A percentile compares a stretch with the other conserved stretches of the same genome.
These are phyloP conservation scores for Tolypocladium cylindrosporum DNA, from an alignment of 2,329 filamentous ascomycete species.

Conservation along the genomic window DNA sequence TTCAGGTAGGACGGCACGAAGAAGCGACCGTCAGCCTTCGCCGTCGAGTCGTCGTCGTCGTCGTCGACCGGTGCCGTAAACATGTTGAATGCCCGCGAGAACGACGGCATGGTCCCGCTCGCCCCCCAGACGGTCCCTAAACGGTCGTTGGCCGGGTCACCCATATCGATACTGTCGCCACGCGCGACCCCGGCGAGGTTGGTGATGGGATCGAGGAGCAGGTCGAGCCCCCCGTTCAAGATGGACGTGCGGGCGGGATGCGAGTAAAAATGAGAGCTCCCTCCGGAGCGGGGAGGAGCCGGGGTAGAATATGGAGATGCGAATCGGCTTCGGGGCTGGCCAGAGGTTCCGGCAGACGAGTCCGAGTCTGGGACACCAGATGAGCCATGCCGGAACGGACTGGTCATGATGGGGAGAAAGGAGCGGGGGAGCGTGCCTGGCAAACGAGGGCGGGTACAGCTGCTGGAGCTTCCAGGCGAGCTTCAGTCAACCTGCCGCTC, in stretches of 20 bases:
- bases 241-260: conserved; percentile 29
- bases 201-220: conserved; percentile 10
- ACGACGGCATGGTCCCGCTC: conserved; percentile 26
- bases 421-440: conserved; percentile 7
- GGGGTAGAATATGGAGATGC: conserved; percentile 15
- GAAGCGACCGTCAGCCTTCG: conserved; percentile 37
- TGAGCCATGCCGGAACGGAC: conserved; percentile 14
- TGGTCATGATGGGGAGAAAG: conserved; percentile 5
- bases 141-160: conserved; percentile 21
- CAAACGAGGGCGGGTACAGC: conserved; percentile 5
- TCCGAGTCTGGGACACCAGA: conserved; percentile 14
- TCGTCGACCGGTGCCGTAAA: conserved; percentile 27
- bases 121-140: conserved; percentile 12
- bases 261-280: conserved; percentile 35
- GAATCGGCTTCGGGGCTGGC: conserved; percentile 3
- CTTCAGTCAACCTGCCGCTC: conserved; percentile 10
- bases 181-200: conserved; percentile 2
- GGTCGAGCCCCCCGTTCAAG: conserved; percentile 35
- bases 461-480: conserved; percentile 8
- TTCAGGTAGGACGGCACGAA: conserved; percentile 79
- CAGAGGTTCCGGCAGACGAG: conserved; percentile 9
- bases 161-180: conserved; percentile 15
- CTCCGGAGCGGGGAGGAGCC: conserved; percentile 19
- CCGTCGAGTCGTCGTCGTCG: conserved; percentile 11
- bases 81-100: conserved; percentile 43